Evolutionary conservation across 2,329 filamentous ascomycete species (phyloP).

Genomic region (Spiromastix sp.): DNA sequence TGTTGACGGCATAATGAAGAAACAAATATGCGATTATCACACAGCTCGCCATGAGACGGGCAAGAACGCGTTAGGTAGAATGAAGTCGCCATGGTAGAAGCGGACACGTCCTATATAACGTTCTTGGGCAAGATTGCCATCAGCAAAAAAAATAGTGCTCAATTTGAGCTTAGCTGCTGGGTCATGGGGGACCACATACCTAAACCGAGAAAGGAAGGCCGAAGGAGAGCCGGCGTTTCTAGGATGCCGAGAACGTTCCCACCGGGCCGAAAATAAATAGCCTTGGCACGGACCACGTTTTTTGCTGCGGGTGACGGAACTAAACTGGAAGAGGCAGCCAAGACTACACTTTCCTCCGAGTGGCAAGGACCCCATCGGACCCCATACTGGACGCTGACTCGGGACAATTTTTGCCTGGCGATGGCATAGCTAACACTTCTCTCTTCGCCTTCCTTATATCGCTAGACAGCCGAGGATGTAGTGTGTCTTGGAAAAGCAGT

Average conservation of each 20-base stretch:
- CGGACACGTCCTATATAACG: neutral
- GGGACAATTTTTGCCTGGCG: no score
- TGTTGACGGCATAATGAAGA: slow-evolving; percentile 2
- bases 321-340: slow-evolving; percentile 3
- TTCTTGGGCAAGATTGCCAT: no score
- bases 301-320: neutral
- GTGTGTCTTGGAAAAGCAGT: neutral
- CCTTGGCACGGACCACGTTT: no score
- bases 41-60: no score
- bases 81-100: neutral
- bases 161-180: no score
- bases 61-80: no score
- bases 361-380: no score
- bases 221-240: neutral
- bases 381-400: neutral
- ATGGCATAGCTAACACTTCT: no score
- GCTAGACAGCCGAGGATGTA: slow-evolving; percentile 4
- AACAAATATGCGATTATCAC: no score
- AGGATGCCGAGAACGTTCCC: neutral
- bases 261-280: neutral
- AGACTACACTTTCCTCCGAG: slow-evolving; percentile 1
- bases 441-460: neutral
- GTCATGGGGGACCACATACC: no score
- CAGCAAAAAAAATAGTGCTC: no score
- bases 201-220: slow-evolving; percentile 4